A percentile compares a stretch with the other conserved stretches of the same genome.
phyloP scores from a whole-genome alignment of 2,329 filamentous ascomycete genomes.

The Juglanconis oblonga region DNA sequence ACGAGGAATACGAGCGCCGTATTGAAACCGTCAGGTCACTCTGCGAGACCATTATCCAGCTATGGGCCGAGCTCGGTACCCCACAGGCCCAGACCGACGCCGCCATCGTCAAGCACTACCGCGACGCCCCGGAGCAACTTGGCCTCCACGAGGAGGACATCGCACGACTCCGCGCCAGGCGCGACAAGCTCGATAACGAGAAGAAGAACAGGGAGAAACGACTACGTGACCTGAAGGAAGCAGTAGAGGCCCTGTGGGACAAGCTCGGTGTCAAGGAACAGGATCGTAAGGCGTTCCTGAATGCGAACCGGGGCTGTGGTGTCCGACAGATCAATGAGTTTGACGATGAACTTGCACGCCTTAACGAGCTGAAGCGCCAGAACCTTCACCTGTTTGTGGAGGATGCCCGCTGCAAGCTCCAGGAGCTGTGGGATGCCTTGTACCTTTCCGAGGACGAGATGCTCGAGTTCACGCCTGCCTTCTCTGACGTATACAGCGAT shows the following conservation, averaged over 20 bases:
- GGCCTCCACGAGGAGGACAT: constrained; percentile 89
- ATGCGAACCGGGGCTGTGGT: constrained; percentile 85
- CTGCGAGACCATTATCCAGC: constrained; percentile 81
- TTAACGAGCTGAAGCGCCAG: constrained; percentile 92
- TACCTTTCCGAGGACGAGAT: constrained; percentile 98
- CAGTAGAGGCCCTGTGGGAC: constrained; percentile 87
- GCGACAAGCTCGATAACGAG: constrained; percentile 82
- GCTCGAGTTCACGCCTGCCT: constrained; percentile 95
- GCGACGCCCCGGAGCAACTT: constrained; percentile 88
- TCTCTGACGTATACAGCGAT: constrained; percentile 96
- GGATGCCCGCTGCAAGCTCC: constrained; percentile 83
- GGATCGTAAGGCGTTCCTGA: constrained; percentile 82
- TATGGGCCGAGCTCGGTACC: constrained; percentile 94
- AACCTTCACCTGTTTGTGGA: constrained; percentile 96
- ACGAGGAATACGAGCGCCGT: constrained; percentile 91
- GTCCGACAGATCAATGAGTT: constrained; percentile 93
- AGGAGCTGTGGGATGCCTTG: constrained; percentile 90
- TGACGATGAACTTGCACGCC: constrained; percentile 79
- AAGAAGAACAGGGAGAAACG: constrained; percentile 79
- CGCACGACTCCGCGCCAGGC: constrained; percentile 65
- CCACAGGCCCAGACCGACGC: constrained; percentile 90
- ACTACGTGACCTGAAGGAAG: constrained; percentile 63
- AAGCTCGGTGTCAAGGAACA: constrained; percentile 78
- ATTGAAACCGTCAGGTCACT: constrained; percentile 71
- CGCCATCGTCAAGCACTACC: constrained; percentile 82